phyloP scores from a whole-genome alignment of 1,284 basidiomycete genomes.

The Ceratobasidium sp. region DNA sequence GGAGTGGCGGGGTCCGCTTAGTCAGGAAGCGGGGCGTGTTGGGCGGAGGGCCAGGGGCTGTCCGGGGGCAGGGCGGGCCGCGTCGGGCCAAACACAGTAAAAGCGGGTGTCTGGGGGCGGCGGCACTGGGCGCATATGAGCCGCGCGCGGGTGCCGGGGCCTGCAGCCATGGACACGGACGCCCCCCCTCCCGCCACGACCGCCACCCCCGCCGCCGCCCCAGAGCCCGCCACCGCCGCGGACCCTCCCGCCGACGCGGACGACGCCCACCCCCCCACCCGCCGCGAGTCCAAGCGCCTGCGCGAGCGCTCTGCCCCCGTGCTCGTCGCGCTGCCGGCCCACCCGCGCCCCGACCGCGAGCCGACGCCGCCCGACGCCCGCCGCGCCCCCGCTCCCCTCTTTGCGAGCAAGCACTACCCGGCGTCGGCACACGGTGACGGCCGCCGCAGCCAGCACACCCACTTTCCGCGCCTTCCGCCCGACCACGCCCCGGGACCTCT shows the following conservation, averaged over 20 bases:
- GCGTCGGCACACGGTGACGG: slow-evolving; percentile 16
- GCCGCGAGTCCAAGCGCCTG: slow-evolving; percentile 1
- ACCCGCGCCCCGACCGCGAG: neutral
- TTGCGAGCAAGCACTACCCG: slow-evolving; percentile 33
- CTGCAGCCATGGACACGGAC: neutral
- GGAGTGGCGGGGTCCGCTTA: no score
- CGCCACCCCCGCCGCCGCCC: neutral
- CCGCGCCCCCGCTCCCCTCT: neutral
- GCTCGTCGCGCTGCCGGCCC: slow-evolving; percentile 7
- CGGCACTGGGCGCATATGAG: slow-evolving; percentile 19
- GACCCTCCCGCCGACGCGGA: neutral
- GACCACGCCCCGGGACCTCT: slow-evolving; percentile 27
- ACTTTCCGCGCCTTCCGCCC: slow-evolving; percentile 31
- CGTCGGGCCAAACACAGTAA: slow-evolving; percentile 4
- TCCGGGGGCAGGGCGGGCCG: neutral
- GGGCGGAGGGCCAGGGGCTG: neutral
- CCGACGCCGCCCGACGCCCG: neutral
- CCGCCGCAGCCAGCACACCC: slow-evolving; percentile 10
- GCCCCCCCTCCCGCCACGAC: neutral
- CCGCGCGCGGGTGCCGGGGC: neutral
- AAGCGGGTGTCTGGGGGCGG: slow-evolving; percentile 27
- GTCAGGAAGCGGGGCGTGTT: no score
- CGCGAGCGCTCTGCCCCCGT: neutral
- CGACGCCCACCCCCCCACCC: neutral
- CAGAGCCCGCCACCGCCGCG: neutral